Percentiles rank a stretch among this genome's conserved stretches.
These are phyloP conservation scores for Hirsutella thompsonii DNA, from an alignment of 2,329 filamentous ascomycete genomes.

Conservation along the genomic window DNA sequence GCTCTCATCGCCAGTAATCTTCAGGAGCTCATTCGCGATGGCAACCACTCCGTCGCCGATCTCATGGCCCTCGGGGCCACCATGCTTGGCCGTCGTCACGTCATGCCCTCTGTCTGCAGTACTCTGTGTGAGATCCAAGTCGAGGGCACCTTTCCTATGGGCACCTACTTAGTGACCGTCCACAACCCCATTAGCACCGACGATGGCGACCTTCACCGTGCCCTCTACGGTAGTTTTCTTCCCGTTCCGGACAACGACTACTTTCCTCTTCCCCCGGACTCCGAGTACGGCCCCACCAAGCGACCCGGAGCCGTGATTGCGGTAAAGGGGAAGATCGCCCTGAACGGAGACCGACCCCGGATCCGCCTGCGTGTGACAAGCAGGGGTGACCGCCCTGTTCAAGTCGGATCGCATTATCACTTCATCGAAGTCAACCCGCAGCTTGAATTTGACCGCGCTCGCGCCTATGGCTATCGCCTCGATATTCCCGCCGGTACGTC, in stretches of 20 bases:
- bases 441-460: constrained; percentile 73
- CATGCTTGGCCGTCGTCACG: constrained; percentile 88
- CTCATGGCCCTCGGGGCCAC: constrained; percentile 86
- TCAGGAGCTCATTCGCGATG: constrained; percentile 96
- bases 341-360: constrained; percentile 65
- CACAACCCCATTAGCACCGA: constrained; percentile 79
- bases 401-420: constrained; percentile 92
- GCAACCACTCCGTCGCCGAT: constrained; percentile 78
- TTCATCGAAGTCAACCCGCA: constrained; percentile 91
- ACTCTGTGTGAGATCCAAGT: constrained; percentile 80
- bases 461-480: constrained; percentile 72
- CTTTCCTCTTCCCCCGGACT: constrained; percentile 53
- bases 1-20: constrained; percentile 78
- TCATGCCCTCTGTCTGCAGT: constrained; percentile 66
- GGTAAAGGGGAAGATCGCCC: constrained; percentile 50
- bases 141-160: constrained; percentile 82
- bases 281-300: constrained; percentile 52
- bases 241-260: constrained; percentile 57
- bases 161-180: constrained; percentile 89
- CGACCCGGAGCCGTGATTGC: constrained; percentile 72
- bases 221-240: constrained; percentile 83
- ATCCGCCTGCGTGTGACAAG: constrained; percentile 69
- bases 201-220: constrained; percentile 75
- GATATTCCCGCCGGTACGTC: constrained; percentile 89
- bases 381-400: constrained; percentile 78